Evolutionary conservation across 2,329 filamentous ascomycete species (phyloP).

Genomic region (Exophiala sideris): DNA sequence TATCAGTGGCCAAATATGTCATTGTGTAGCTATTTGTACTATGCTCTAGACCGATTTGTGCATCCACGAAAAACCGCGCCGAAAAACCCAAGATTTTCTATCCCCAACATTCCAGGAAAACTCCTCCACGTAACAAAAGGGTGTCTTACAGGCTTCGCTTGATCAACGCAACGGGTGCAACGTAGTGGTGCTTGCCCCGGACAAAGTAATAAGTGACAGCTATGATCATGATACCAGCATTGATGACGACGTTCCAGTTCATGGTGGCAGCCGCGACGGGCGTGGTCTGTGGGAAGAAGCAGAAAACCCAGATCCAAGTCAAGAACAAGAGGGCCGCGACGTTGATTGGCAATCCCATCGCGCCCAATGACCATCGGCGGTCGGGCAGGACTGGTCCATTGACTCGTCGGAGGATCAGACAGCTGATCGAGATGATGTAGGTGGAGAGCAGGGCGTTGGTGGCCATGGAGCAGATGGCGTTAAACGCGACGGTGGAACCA

Average conservation of each 20-base stretch:
- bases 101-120: no score
- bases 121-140: no score
- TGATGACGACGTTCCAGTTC: conserved; percentile 44
- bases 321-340: conserved; percentile 35
- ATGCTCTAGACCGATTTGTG: no score
- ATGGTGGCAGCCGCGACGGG: conserved; percentile 33
- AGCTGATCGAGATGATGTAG: conserved; percentile 47
- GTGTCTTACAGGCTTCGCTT: conserved; percentile 28
- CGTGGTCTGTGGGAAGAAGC: conserved; percentile 37
- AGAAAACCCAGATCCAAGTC: conserved; percentile 35
- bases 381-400: conserved; percentile 41
- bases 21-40: no score
- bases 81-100: no score
- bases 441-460: conserved; percentile 38
- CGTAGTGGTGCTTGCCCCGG: conserved; percentile 41
- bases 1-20: no score
- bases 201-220: conserved; percentile 44
- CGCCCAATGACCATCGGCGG: conserved; percentile 39
- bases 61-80: no score
- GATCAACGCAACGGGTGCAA: conserved; percentile 38
- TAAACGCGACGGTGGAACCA: conserved; percentile 36
- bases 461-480: conserved; percentile 39
- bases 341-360: conserved; percentile 34
- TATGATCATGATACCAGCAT: conserved; percentile 43
- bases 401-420: conserved; percentile 44